Evolutionary conservation across 2,329 filamentous ascomycete species (phyloP).

Genomic region (Lomentospora prolificans): DNA sequence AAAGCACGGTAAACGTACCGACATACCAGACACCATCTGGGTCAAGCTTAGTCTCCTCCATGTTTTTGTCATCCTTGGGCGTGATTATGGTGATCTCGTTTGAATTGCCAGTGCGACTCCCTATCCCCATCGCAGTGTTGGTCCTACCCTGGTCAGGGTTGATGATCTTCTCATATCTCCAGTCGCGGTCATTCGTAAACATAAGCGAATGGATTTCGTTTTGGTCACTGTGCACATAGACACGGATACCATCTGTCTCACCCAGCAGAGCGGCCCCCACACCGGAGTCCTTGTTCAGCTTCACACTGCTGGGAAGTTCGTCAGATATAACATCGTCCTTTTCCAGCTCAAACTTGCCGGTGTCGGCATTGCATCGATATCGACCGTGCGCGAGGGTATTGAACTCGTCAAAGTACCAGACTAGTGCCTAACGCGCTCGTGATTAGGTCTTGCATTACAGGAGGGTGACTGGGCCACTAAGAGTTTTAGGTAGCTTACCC

Average conservation of each 20-base stretch:
- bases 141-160: not conserved
- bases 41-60: not conserved
- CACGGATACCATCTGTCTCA: not conserved
- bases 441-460: not conserved
- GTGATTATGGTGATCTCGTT: not conserved
- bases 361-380: not conserved
- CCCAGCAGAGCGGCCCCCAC: not conserved
- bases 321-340: not conserved
- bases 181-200: not conserved
- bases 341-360: not conserved
- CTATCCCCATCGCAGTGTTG: not conserved
- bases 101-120: not conserved
- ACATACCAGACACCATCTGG: not conserved
- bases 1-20: too few species aligned
- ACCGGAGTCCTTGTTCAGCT: not conserved
- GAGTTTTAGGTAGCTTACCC: not conserved
- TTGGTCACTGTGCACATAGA: not conserved
- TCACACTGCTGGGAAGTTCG: not conserved
- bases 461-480: not conserved
- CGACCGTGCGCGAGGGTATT: not conserved
- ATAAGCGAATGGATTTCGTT: not conserved
- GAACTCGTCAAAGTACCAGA: conserved; percentile 1
- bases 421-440: not conserved
- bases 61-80: not conserved
- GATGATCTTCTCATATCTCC: not conserved